These are phyloP conservation scores for Leucaena leucocephala DNA, from an alignment of 306 rosid genomes.

Conservation along the genomic window DNA sequence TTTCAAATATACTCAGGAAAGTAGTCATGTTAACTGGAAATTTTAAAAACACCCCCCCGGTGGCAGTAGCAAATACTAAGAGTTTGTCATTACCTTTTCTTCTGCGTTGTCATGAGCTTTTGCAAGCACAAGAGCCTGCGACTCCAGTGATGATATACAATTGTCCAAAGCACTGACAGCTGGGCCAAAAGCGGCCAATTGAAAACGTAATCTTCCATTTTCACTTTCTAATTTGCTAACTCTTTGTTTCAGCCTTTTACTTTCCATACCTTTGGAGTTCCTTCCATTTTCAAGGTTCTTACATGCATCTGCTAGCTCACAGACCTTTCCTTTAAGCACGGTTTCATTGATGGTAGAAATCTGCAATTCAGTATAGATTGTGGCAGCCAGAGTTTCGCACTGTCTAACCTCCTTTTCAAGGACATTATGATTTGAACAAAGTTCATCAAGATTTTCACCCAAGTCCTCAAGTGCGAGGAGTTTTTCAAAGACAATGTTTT, in stretches of 20 bases:
- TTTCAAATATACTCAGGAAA: neutral
- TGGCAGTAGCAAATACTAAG: constrained; percentile 14
- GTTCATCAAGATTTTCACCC: constrained; percentile 50
- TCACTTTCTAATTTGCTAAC: constrained; percentile 54
- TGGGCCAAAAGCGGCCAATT: constrained; percentile 67
- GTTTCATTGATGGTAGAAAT: constrained; percentile 59
- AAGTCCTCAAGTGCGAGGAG: constrained; percentile 54
- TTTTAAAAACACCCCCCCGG: neutral
- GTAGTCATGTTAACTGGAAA: neutral
- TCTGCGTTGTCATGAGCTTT: constrained; percentile 54
- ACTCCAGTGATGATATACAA: constrained; percentile 70
- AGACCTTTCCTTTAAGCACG: constrained; percentile 70
- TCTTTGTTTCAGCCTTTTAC: constrained; percentile 58
- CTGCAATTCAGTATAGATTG: constrained; percentile 58
- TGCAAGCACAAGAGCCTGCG: constrained; percentile 45
- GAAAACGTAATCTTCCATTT: constrained; percentile 59
- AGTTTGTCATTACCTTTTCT: constrained; percentile 60
- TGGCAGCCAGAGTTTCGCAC: constrained; percentile 62
- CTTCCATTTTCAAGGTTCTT: constrained; percentile 58
- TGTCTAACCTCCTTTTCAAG: constrained; percentile 61
- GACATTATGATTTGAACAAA: constrained; percentile 46
- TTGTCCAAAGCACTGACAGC: constrained; percentile 66
- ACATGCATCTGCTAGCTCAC: constrained; percentile 58
- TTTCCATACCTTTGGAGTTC: constrained; percentile 51
- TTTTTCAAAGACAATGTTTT: constrained; percentile 57